A percentile compares a stretch with the other conserved stretches of the same genome.
phyloP scores from a whole-genome alignment of 2,329 filamentous ascomycete genomes.

The Ceratocystis huliohia region DNA sequence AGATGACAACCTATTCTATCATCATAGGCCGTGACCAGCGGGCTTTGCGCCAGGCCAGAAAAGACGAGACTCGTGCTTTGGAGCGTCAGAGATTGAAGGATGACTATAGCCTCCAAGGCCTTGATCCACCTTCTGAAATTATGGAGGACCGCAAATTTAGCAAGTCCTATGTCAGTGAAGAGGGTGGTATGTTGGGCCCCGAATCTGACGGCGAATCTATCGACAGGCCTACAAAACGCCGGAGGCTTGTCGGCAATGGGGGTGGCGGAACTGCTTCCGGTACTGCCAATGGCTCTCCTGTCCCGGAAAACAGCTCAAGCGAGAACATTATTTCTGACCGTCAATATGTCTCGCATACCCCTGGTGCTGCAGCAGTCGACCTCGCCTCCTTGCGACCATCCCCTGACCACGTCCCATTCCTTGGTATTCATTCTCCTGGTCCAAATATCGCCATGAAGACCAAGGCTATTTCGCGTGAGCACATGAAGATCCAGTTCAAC shows the following conservation, averaged over 20 bases:
- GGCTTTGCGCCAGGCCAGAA: constrained; percentile 42
- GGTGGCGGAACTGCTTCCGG: neutral
- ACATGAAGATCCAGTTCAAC: constrained; percentile 61
- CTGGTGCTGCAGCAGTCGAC: constrained; percentile 47
- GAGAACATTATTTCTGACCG: constrained; percentile 43
- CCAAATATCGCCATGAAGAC: constrained; percentile 49
- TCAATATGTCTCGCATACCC: constrained; percentile 48
- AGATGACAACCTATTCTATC: constrained; percentile 63
- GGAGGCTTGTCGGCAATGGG: constrained; percentile 3
- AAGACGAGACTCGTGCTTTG: constrained; percentile 38
- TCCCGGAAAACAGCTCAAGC: constrained; percentile 9
- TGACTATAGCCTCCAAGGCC: constrained; percentile 36
- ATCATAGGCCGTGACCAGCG: constrained; percentile 59
- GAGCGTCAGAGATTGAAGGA: constrained; percentile 35
- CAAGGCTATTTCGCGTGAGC: constrained; percentile 60
- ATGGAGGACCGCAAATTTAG: constrained; percentile 43
- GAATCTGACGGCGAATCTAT: constrained; percentile 45
- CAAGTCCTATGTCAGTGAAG: constrained; percentile 56
- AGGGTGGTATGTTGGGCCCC: constrained; percentile 54
- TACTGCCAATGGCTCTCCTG: neutral
- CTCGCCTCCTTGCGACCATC: constrained; percentile 47
- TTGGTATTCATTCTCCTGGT: constrained; percentile 60
- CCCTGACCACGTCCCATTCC: constrained; percentile 48
- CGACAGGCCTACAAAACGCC: constrained; percentile 24
- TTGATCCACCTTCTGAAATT: constrained; percentile 41